Conservation (phyloP, 306 rosid genomes). For the Prunus salicina region DNA sequence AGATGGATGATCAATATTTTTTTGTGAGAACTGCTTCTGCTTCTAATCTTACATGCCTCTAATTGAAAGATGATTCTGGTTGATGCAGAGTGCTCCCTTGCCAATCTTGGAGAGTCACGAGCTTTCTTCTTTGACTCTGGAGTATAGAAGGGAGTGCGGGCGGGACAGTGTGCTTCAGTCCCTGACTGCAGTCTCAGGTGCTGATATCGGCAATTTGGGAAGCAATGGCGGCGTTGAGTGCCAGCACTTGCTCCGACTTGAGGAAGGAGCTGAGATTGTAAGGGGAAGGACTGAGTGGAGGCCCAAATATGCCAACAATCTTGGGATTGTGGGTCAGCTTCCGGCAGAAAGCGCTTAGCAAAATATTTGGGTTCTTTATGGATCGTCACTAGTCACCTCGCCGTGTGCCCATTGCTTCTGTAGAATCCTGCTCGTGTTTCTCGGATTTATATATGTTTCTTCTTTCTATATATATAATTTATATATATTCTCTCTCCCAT, state of each 20-base stretch:
- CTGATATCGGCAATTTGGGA: slow-evolving; percentile 52
- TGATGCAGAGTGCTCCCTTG: slow-evolving; percentile 90
- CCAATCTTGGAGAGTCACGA: slow-evolving; percentile 91
- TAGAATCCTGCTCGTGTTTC: slow-evolving; percentile 55
- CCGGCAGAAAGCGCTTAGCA: slow-evolving; percentile 55
- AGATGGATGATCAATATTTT: not conserved
- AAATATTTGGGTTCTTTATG: slow-evolving; percentile 2
- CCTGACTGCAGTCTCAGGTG: slow-evolving; percentile 58
- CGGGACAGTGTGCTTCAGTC: slow-evolving; percentile 94
- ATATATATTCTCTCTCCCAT: slow-evolving; percentile 37
- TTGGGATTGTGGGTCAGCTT: slow-evolving; percentile 39
- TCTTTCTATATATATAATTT: slow-evolving; percentile 9
- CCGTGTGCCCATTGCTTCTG: slow-evolving; percentile 29
- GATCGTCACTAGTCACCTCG: slow-evolving; percentile 18
- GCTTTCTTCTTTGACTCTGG: slow-evolving; percentile 72
- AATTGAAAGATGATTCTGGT: slow-evolving; percentile 12
- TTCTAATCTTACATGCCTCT: not conserved
- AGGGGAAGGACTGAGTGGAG: slow-evolving; percentile 92
- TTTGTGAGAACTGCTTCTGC: not conserved
- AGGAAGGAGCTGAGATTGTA: slow-evolving; percentile 83
- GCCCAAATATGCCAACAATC: slow-evolving; percentile 61
- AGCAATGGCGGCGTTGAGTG: slow-evolving; percentile 63
- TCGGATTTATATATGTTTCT: slow-evolving; percentile 38
- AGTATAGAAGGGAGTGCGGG: slow-evolving; percentile 98
- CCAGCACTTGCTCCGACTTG: slow-evolving; percentile 90